These are phyloP conservation scores for Gryganskiella cystojenkinii DNA, from an alignment of 192 early-diverging fungal genomes.

Conservation along the genomic window DNA sequence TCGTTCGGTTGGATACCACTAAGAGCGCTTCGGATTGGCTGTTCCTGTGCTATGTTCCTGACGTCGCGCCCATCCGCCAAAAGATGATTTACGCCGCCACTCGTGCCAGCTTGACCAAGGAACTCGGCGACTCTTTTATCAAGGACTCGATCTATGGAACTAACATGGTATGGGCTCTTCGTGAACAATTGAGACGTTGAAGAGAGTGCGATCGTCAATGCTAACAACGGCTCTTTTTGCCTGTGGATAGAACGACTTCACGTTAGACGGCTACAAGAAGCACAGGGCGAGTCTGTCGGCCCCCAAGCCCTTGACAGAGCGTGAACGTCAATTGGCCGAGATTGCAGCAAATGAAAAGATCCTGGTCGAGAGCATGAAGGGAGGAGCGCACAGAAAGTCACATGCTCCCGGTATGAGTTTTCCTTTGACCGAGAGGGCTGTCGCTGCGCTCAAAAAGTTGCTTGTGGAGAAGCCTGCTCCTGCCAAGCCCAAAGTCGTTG, in stretches of 20 bases:
- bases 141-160: constrained; percentile 88
- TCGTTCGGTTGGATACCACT: constrained; percentile 68
- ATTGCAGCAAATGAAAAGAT: constrained; percentile 66
- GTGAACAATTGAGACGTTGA: background rate
- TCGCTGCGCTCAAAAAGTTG: constrained; percentile 68
- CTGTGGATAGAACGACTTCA: constrained; percentile 66
- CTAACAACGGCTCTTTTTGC: background rate
- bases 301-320: constrained; percentile 84
- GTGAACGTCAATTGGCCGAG: constrained; percentile 82
- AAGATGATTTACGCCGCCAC: constrained; percentile 97
- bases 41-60: constrained; percentile 84
- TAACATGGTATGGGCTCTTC: constrained; percentile 60
- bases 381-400: constrained; percentile 66
- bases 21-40: constrained; percentile 71
- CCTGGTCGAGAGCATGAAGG: constrained; percentile 57
- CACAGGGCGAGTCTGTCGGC: constrained; percentile 71
- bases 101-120: constrained; percentile 80
- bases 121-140: constrained; percentile 85
- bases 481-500: constrained; percentile 5
- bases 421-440: constrained; percentile 68
- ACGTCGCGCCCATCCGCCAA: constrained; percentile 79
- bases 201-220: background rate
- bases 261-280: constrained; percentile 71
- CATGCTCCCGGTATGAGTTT: constrained; percentile 76
- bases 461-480: constrained; percentile 31